A percentile compares a stretch with the other conserved stretches of the same genome.
Evolutionary conservation across 2,329 filamentous ascomycete genomes (phyloP).

Genomic region (Colletotrichum simmondsii): DNA sequence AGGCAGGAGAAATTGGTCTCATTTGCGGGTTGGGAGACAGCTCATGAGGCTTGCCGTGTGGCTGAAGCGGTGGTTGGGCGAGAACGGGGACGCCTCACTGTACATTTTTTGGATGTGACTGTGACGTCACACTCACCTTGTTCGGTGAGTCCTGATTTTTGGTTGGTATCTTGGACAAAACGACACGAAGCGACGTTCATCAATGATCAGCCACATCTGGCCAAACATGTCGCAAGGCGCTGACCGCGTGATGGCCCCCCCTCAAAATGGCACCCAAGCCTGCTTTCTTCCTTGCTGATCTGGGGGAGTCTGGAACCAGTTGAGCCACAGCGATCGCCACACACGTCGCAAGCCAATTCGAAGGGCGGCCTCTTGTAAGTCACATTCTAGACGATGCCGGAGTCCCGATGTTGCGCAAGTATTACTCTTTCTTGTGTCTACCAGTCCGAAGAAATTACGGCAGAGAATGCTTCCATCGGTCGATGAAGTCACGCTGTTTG

Average conservation of each 20-base stretch:
- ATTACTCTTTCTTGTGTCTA: not conserved
- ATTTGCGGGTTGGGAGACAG: not conserved
- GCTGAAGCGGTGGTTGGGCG: conserved; percentile 31
- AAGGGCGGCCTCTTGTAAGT: not conserved
- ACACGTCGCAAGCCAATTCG: conserved; percentile 4
- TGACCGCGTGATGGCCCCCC: conserved; percentile 26
- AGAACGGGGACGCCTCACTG: not conserved
- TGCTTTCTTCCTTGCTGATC: conserved; percentile 10
- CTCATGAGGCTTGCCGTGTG: conserved; percentile 9
- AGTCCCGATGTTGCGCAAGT: not conserved
- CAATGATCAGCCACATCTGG: conserved; percentile 17
- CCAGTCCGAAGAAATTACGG: not conserved
- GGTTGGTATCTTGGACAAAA: not conserved
- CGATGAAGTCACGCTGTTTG: not conserved
- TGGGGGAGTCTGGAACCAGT: not conserved
- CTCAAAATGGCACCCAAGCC: not conserved
- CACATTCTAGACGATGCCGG: conserved; percentile 1
- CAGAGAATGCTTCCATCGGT: not conserved
- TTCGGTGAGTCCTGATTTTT: not conserved
- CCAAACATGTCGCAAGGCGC: not conserved
- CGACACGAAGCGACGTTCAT: conserved; percentile 17
- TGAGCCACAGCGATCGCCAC: conserved; percentile 33
- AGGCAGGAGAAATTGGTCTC: conserved; percentile 2
- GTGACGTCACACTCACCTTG: conserved; percentile 25
- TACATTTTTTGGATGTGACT: conserved; percentile 11